Conservation (phyloP, 371 early-diverging fungal species). For the Nematocida major region DNA sequence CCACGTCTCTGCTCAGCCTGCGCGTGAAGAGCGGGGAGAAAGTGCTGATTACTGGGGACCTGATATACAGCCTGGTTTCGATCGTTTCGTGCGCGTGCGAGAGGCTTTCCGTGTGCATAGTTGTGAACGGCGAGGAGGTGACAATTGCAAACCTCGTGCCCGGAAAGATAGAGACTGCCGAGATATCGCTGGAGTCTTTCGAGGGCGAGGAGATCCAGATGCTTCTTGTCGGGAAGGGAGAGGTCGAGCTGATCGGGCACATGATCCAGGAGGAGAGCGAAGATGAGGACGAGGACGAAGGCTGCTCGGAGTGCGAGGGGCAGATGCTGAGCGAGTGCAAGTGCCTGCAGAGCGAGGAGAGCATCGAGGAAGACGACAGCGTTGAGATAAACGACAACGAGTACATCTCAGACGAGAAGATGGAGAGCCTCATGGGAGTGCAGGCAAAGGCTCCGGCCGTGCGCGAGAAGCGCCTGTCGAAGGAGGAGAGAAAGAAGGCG, state of each 20-base stretch:
- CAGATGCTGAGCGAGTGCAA: background rate
- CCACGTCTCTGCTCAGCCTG: background rate
- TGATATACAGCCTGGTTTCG: background rate
- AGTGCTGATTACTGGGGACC: background rate
- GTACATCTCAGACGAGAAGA: conserved; percentile 26
- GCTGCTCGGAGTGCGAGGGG: background rate
- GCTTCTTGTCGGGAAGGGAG: conserved; percentile 41
- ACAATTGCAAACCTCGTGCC: conserved; percentile 33
- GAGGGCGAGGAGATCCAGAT: conserved; percentile 9
- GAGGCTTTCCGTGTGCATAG: conserved; percentile 37
- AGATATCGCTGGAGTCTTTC: conserved; percentile 19
- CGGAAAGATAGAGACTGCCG: conserved; percentile 22
- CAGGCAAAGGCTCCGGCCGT: background rate
- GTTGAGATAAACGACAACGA: conserved; percentile 23
- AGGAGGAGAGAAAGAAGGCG: conserved; percentile 26
- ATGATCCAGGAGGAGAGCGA: background rate
- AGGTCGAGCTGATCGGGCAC: conserved; percentile 34
- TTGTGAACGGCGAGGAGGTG: conserved; percentile 29
- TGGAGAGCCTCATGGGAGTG: background rate
- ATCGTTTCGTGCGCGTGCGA: background rate
- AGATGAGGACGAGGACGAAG: background rate
- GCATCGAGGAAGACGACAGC: background rate
- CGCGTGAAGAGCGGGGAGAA: conserved; percentile 5
- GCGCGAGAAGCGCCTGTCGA: background rate
- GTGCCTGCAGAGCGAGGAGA: background rate